phyloP scores from a whole-genome alignment of 345 rosid genomes.

The Arabis alpina region DNA sequence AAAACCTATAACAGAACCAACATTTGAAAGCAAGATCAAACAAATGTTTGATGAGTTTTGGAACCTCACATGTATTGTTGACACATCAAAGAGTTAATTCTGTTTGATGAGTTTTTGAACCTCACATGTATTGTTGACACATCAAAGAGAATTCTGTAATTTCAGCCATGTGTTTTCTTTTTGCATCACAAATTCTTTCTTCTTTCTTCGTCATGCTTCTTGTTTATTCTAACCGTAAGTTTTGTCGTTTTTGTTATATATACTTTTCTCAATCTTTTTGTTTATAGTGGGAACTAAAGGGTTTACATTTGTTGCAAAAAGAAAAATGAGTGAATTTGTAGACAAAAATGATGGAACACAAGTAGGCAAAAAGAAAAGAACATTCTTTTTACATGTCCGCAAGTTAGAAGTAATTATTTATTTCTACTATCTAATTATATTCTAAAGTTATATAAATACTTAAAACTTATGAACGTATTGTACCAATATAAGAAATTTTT shows the following conservation, averaged over 20 bases:
- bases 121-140: constrained; percentile 38
- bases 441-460: too few species aligned
- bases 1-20: constrained; percentile 28
- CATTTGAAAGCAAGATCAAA: constrained; percentile 28
- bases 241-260: constrained; percentile 27
- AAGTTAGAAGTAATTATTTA: not conserved
- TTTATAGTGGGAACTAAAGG: constrained; percentile 25
- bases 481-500: not conserved
- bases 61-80: constrained; percentile 37
- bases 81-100: not conserved
- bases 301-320: constrained; percentile 31
- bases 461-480: too few species aligned
- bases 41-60: constrained; percentile 25
- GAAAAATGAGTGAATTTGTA: constrained; percentile 6
- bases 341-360: constrained; percentile 24
- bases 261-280: constrained; percentile 4
- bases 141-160: constrained; percentile 4
- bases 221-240: constrained; percentile 26
- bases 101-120: constrained; percentile 22
- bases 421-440: too few species aligned
- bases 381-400: not conserved
- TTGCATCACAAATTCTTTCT: constrained; percentile 22
- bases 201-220: constrained; percentile 24
- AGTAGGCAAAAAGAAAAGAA: not conserved
- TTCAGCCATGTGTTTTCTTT: constrained; percentile 32